These are phyloP conservation scores for Linnemannia schmuckeri DNA, from an alignment of 192 early-diverging fungal genomes.

Conservation along the genomic window DNA sequence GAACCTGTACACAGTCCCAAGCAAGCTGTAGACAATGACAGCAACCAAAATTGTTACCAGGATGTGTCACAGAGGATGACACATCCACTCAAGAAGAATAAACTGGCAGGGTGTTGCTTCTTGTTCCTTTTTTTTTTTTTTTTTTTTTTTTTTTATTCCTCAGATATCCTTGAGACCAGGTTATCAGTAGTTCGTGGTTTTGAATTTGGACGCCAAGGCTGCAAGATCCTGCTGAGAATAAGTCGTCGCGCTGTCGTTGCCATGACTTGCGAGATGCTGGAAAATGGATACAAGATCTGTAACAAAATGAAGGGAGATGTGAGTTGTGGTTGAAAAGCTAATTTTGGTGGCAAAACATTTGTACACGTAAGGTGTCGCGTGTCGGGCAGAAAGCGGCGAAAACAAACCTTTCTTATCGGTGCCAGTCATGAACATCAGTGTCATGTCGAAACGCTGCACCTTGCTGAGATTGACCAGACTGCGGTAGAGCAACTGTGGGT, in stretches of 20 bases:
- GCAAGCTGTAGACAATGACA: constrained; percentile 15
- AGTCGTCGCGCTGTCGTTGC: neutral
- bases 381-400: neutral
- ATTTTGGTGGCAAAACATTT: neutral
- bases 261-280: constrained; percentile 18
- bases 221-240: constrained; percentile 34
- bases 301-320: neutral
- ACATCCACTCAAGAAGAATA: too few species aligned
- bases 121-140: neutral
- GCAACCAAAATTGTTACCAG: too few species aligned
- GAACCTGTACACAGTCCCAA: constrained; percentile 14
- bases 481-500: constrained; percentile 27
- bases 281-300: constrained; percentile 36
- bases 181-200: constrained; percentile 21
- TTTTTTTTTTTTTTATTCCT: neutral
- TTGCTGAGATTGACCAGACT: constrained; percentile 26
- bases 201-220: constrained; percentile 39
- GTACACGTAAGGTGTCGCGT: too few species aligned
- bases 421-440: constrained; percentile 45
- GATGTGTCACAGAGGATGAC: too few species aligned
- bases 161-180: neutral
- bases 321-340: neutral
- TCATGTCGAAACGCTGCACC: constrained; percentile 46
- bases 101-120: neutral
- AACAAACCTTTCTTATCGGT: constrained; percentile 38